Percentiles rank a stretch among this genome's conserved stretches.
Evolutionary conservation across 2,329 filamentous ascomycete species (phyloP).

Genomic region (Amauroascus verrucosus): DNA sequence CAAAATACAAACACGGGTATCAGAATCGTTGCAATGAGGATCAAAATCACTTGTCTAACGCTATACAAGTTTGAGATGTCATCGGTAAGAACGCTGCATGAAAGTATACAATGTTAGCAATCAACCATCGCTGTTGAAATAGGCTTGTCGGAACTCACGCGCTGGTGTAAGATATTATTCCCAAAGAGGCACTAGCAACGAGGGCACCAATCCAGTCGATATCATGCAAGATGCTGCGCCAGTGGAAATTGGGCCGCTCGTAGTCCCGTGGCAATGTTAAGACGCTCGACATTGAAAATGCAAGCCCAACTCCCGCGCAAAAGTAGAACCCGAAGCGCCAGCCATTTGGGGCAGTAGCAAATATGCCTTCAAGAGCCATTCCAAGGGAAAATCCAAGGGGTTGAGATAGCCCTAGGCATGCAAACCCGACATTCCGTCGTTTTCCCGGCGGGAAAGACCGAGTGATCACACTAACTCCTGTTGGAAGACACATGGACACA

Average conservation of each 20-base stretch:
- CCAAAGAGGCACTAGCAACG: conserved; percentile 39
- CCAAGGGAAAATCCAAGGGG: conserved; percentile 43
- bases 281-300: conserved; percentile 6
- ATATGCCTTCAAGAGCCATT: conserved; percentile 40
- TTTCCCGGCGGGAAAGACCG: conserved; percentile 36
- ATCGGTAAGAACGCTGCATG: conserved; percentile 11
- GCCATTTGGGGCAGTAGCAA: conserved; percentile 41
- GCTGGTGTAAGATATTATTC: conserved; percentile 43
- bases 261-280: conserved; percentile 8
- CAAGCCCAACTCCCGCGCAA: conserved; percentile 32
- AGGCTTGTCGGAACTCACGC: conserved; percentile 28
- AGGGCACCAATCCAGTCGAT: conserved; percentile 47
- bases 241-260: conserved; percentile 9
- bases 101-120: background rate
- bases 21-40: conserved; percentile 5
- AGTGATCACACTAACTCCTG: conserved; percentile 40
- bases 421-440: conserved; percentile 42
- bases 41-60: conserved; percentile 6
- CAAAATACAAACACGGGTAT: conserved; percentile 45
- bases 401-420: conserved; percentile 40
- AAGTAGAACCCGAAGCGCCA: conserved; percentile 47
- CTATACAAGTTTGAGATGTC: conserved; percentile 11
- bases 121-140: background rate
- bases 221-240: conserved; percentile 20
- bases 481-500: conserved; percentile 38